Percentiles rank a stretch among this genome's conserved stretches.
These are phyloP conservation scores for Sporisorium sorghi DNA, from an alignment of 1,284 basidiomycete genomes.

Conservation along the genomic window DNA sequence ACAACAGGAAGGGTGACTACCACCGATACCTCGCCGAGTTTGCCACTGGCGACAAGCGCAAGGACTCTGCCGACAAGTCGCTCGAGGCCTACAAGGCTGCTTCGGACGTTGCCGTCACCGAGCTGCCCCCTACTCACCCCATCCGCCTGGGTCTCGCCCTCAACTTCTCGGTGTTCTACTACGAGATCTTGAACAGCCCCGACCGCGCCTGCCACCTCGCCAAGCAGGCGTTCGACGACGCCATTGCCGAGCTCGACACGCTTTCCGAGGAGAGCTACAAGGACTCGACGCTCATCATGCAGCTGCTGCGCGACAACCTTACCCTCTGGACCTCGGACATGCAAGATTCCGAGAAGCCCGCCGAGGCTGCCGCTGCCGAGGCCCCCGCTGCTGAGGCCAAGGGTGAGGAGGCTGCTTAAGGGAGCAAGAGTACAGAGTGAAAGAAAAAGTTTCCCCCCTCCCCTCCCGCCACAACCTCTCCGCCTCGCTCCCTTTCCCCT, in stretches of 20 bases:
- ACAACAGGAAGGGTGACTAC: constrained; percentile 97
- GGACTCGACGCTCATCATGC: constrained; percentile 92
- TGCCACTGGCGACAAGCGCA: constrained; percentile 97
- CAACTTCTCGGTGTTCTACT: constrained; percentile 99
- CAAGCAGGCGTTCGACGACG: constrained; percentile 99
- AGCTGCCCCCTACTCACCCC: constrained; percentile 98
- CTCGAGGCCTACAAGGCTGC: constrained; percentile 99
- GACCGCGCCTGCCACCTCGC: constrained; percentile 99
- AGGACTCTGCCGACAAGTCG: constrained; percentile 97
- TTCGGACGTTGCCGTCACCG: constrained; percentile 95
- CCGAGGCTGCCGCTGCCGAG: constrained; percentile 62
- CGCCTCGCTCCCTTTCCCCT: constrained; percentile 12
- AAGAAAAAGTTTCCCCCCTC: constrained; percentile 47
- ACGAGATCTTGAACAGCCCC: constrained; percentile 99
- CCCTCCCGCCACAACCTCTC: constrained; percentile 14
- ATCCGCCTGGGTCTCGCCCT: constrained; percentile 98
- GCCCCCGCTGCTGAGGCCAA: constrained; percentile 64
- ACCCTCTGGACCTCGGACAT: constrained; percentile 96
- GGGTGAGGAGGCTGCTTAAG: constrained; percentile 68
- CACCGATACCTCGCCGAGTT: constrained; percentile 99
- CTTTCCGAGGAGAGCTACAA: constrained; percentile 99
- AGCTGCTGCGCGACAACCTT: constrained; percentile 96
- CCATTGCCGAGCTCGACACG: constrained; percentile 99
- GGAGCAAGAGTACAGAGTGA: constrained; percentile 27
- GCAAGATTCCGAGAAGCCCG: constrained; percentile 72